Conservation (phyloP, 2,329 filamentous ascomycete genomes). For the Blastomyces silverae region DNA sequence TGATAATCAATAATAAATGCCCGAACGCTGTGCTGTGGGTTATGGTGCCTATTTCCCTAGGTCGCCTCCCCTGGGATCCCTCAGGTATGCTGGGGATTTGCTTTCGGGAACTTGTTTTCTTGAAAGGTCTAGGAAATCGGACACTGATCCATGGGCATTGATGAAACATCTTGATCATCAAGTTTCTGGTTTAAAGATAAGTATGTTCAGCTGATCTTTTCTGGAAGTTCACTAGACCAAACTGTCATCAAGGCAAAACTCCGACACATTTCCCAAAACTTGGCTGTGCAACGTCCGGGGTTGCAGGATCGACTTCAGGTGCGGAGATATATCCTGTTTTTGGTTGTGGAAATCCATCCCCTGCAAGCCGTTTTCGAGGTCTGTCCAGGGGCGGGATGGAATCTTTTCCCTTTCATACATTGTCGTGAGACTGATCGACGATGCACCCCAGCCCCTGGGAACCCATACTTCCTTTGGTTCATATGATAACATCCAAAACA, state of each 20-base stretch:
- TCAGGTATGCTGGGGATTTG: neutral
- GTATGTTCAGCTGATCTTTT: neutral
- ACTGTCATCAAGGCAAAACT: neutral
- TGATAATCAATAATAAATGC: neutral
- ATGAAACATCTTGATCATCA: neutral
- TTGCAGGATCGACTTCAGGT: constrained; percentile 8
- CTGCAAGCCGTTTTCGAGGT: too few relatives aligned
- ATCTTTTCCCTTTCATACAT: neutral
- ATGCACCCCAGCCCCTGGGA: neutral
- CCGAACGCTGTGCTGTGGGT: neutral
- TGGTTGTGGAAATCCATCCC: too few relatives aligned
- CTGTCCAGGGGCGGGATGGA: too few relatives aligned
- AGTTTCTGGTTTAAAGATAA: too few relatives aligned
- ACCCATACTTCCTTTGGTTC: neutral
- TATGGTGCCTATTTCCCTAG: neutral
- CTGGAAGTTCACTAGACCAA: neutral
- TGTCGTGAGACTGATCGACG: too few relatives aligned
- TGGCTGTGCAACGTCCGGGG: neutral
- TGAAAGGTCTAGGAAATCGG: neutral
- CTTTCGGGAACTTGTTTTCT: neutral
- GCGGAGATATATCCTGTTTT: constrained; percentile 9
- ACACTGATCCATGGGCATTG: neutral
- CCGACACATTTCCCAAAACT: neutral
- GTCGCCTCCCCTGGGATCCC: neutral
- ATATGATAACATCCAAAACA: neutral